A percentile compares a stretch with the other conserved stretches of the same genome.
Conservation (phyloP, 345 rosid genomes). For the Camelina laxa region DNA sequence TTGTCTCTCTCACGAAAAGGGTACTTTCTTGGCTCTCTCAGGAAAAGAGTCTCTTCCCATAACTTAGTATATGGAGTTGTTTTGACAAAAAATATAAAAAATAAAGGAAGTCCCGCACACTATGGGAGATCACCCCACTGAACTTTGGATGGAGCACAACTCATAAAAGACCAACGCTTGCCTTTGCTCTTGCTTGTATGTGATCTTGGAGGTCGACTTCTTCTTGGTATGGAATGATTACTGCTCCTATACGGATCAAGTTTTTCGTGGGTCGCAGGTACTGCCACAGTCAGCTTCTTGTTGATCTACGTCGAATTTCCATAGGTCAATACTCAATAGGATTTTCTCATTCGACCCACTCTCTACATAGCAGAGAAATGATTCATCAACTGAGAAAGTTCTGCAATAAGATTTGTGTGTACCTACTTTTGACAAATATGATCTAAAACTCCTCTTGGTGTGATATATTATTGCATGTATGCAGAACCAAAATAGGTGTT, state of each 20-base stretch:
- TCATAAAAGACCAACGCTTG: constrained; percentile 50
- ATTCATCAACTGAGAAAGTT: constrained; percentile 34
- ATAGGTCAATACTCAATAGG: constrained; percentile 45
- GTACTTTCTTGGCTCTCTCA: too few species aligned
- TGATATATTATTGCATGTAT: constrained; percentile 21
- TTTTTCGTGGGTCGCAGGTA: constrained; percentile 29
- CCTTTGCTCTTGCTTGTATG: constrained; percentile 15
- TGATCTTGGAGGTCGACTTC: constrained; percentile 34
- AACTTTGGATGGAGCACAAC: constrained; percentile 47
- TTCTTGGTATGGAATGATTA: constrained; percentile 26
- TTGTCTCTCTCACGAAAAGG: too few species aligned
- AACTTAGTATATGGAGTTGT: too few species aligned
- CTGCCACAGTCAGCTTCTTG: constrained; percentile 33
- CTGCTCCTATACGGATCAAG: neutral
- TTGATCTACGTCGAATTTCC: constrained; percentile 57
- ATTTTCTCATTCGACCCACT: constrained; percentile 38
- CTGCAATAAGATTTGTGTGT: neutral
- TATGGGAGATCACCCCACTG: constrained; percentile 28
- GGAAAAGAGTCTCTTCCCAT: too few species aligned
- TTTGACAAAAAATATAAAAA: too few species aligned
- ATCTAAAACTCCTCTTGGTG: neutral
- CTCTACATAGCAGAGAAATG: constrained; percentile 36
- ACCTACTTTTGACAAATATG: constrained; percentile 1
- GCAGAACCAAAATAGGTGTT: neutral
- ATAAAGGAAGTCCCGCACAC: neutral